Percentiles rank a stretch among this genome's conserved stretches.
These are phyloP conservation scores for Aspergillus sp. DNA, from an alignment of 2,329 filamentous ascomycete genomes.

Conservation along the genomic window DNA sequence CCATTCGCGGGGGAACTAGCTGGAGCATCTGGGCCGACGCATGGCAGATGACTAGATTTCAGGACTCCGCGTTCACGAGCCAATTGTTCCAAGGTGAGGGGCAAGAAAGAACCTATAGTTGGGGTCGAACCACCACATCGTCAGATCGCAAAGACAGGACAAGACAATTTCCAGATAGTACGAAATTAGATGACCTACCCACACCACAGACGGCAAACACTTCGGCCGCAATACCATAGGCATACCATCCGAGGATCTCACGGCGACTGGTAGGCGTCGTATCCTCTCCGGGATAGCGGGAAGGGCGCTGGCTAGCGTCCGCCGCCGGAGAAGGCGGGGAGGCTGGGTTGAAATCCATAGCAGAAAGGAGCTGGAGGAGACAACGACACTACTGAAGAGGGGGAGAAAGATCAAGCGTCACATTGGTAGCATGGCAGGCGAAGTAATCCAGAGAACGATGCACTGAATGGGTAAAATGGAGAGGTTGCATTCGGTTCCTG, in stretches of 20 bases:
- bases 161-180: background rate
- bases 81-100: conserved; percentile 86
- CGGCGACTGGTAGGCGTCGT: conserved; percentile 75
- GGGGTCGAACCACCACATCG: background rate
- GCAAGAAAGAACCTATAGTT: conserved; percentile 75
- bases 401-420: background rate
- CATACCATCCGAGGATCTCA: conserved; percentile 87
- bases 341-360: conserved; percentile 2
- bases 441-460: too few species aligned
- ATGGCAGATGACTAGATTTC: conserved; percentile 41
- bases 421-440: too few species aligned
- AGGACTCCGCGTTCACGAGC: conserved; percentile 88
- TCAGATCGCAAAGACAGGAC: background rate
- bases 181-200: conserved; percentile 46
- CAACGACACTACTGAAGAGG: background rate
- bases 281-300: conserved; percentile 76
- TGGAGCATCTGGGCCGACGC: conserved; percentile 25
- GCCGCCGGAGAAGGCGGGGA: conserved; percentile 15
- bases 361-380: background rate
- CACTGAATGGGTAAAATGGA: too few species aligned
- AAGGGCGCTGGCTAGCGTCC: conserved; percentile 27
- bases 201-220: conserved; percentile 87
- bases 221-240: conserved; percentile 91
- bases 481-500: background rate
- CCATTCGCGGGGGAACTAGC: conserved; percentile 14